Evolutionary conservation across 2,329 filamentous ascomycete species (phyloP), one percentile per base, ranked within the genome.

Genomic region (Endothia cerciana): DNA sequence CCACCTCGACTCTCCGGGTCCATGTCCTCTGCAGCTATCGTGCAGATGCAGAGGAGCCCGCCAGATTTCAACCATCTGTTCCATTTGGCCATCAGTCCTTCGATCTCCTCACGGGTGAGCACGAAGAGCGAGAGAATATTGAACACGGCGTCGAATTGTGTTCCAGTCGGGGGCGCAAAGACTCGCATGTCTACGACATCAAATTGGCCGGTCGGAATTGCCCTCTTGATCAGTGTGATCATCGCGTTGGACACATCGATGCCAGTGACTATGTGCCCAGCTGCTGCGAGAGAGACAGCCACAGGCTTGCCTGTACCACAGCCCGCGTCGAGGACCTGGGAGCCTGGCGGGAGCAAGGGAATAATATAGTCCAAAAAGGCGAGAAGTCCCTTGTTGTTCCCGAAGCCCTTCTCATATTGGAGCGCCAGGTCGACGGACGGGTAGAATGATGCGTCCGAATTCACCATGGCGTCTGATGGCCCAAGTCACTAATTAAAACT

Each of bases 221-320:
- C 70, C 47, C 62, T 65, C 13, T 68, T 68, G 5, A 72, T 72
- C 17, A 70, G 70, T 0, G 53, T 53, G 22, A 75, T 61, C 73
- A 75, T 74, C 57, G 70, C 71, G 1, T 60, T 63, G 25, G 73
- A 75, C 11, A 74, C 66, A 62, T 75, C 74, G 56, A 74, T 73
- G 43, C 73, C 73, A 2, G 74, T 70, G 5, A 74, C 72, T 41
- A 69, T 64, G 69, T 75, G 74, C 15, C 73, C 74, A 1, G 73
- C 73, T 1, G 68, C 70, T 17, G 73, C 72, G 7, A 75, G 71
- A 0, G 65, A 40, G 11, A 63, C 68, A 65, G 70, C 72, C 5
- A 72, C 69, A 0, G 73, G 74, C 7, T 69, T 68, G 30, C 74
- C 73, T 8, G 74, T 75, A 56, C 73, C 74, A 63, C 72, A 74